Evolutionary conservation across 192 early-diverging fungal genomes (phyloP).

Genomic region (Coemansia sp.): DNA sequence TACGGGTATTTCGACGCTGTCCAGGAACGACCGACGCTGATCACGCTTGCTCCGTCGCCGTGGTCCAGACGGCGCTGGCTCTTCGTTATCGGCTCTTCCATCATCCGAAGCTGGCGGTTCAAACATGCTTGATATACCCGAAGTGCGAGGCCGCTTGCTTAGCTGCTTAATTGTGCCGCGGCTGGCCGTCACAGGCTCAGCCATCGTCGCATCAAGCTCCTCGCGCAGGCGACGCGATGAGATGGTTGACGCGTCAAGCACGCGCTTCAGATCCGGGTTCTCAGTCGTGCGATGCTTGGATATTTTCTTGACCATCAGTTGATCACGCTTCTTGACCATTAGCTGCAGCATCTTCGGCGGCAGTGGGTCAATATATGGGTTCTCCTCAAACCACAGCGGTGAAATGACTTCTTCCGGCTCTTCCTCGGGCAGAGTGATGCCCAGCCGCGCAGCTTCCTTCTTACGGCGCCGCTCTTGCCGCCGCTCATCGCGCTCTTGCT

Average conservation of each 20-base stretch:
- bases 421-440: conserved; percentile 18
- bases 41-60: neutral
- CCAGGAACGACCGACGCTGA: conserved; percentile 36
- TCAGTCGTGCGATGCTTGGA: conserved; percentile 13
- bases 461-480: conserved; percentile 28
- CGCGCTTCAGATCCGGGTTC: conserved; percentile 44
- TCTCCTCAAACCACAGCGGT: conserved; percentile 37
- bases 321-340: conserved; percentile 38
- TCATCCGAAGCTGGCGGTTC: conserved; percentile 4
- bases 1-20: conserved; percentile 36
- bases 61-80: neutral
- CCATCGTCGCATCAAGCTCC: conserved; percentile 33
- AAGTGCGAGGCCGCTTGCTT: conserved; percentile 31
- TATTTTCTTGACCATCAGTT: conserved; percentile 24
- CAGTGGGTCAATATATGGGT: conserved; percentile 31
- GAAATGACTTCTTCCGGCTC: conserved; percentile 8
- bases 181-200: neutral
- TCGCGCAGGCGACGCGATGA: conserved; percentile 37
- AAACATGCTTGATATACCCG: conserved; percentile 24
- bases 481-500: conserved; percentile 38
- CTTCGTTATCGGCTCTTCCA: conserved; percentile 5
- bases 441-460: conserved; percentile 35
- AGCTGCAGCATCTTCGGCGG: conserved; percentile 21
- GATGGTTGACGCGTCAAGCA: conserved; percentile 32
- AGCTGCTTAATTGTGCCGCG: conserved; percentile 47